These are phyloP conservation scores for Sphaerosporella brunnea DNA, from an alignment of 495 filamentous ascomycete species.

Conservation along the genomic window DNA sequence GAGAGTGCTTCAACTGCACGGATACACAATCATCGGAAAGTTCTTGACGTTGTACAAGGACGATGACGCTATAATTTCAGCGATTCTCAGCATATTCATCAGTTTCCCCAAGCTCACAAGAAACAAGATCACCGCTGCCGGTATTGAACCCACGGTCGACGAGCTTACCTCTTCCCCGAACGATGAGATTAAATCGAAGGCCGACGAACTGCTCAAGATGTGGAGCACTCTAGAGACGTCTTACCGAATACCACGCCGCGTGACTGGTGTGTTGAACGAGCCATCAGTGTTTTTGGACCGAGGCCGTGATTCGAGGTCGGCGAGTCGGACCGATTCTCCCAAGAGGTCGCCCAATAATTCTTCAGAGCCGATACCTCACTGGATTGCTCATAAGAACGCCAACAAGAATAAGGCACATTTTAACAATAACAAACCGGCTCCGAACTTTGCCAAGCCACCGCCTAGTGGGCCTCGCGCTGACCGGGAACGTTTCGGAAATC, in stretches of 20 bases:
- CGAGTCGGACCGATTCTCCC: constrained; percentile 6
- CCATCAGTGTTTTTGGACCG: constrained; percentile 15
- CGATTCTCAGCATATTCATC: constrained; percentile 77
- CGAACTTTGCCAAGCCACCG: constrained; percentile 18
- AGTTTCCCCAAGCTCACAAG: constrained; percentile 78
- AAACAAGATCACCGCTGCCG: constrained; percentile 94
- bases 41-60: constrained; percentile 69
- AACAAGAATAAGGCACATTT: constrained; percentile 5
- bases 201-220: constrained; percentile 54
- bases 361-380: constrained; percentile 1
- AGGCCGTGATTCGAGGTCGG: constrained; percentile 15
- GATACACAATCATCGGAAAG: constrained; percentile 82
- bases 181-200: constrained; percentile 47
- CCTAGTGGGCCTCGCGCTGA: constrained; percentile 21
- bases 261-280: constrained; percentile 16
- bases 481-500: constrained; percentile 1
- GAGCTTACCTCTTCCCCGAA: constrained; percentile 38
- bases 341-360: not conserved
- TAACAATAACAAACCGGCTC: constrained; percentile 1
- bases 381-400: no score
- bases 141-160: constrained; percentile 74
- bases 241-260: constrained; percentile 75
- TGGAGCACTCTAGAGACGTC: constrained; percentile 86
- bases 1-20: constrained; percentile 87
- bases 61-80: constrained; percentile 71